These are phyloP conservation scores for Trichoderma sp. DNA, from an alignment of 2,329 filamentous ascomycete genomes.

Conservation along the genomic window DNA sequence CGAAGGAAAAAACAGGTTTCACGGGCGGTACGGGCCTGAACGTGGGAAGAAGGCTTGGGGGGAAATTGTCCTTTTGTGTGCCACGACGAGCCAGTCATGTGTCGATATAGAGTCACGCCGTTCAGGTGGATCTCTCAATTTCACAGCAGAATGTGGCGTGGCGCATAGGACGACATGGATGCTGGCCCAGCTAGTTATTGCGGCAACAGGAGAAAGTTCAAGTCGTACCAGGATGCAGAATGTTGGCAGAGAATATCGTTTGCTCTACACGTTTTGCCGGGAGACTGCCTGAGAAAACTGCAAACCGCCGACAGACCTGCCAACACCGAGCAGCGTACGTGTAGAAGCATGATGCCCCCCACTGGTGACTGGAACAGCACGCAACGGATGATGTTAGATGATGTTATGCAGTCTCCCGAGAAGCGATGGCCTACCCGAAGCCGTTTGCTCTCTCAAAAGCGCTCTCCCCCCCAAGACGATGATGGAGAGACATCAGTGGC, in stretches of 20 bases:
- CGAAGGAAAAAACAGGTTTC: conserved; percentile 14
- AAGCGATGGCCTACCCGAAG: neutral
- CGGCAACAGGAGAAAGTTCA: neutral
- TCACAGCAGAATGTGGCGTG: conserved; percentile 10
- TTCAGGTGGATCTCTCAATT: conserved; percentile 22
- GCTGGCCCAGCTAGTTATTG: neutral
- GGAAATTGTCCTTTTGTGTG: neutral
- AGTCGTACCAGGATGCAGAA: neutral
- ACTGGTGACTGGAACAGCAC: too few species aligned
- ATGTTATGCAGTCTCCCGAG: neutral
- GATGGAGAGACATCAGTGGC: neutral
- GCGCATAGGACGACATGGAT: conserved; percentile 7
- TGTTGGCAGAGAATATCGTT: neutral
- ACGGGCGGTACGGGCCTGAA: conserved; percentile 11
- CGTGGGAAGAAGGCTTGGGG: neutral
- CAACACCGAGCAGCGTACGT: too few species aligned
- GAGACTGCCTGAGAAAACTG: neutral
- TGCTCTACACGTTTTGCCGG: neutral
- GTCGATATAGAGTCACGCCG: conserved; percentile 16
- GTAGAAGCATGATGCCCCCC: too few species aligned
- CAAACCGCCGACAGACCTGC: too few species aligned
- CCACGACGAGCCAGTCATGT: conserved; percentile 12
- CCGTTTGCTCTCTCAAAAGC: neutral
- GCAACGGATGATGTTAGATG: too few species aligned
- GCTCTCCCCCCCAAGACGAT: neutral